A percentile compares a stretch with the other conserved stretches of the same genome.
phyloP scores from a whole-genome alignment of 2,329 filamentous ascomycete species.

The Trematosphaeria pertusa region DNA sequence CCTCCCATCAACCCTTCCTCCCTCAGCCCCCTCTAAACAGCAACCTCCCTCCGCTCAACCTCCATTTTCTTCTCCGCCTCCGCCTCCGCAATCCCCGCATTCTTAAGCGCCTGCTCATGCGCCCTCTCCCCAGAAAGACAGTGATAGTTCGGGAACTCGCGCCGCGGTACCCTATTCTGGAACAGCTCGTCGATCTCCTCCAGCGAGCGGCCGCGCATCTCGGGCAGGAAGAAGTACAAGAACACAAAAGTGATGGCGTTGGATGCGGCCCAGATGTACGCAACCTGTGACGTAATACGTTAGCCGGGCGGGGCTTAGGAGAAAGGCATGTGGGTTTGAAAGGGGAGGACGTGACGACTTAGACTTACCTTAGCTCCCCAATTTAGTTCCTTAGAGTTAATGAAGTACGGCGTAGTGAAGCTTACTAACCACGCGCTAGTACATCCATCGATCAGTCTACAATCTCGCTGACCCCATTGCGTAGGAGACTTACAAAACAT shows the following conservation, averaged over 20 bases:
- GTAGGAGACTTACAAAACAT: conserved; percentile 12
- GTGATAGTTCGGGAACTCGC: conserved; percentile 19
- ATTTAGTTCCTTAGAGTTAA: conserved; percentile 41
- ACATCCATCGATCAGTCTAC: not conserved
- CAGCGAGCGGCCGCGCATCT: conserved; percentile 32
- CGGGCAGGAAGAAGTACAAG: conserved; percentile 66
- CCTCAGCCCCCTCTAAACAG: no score
- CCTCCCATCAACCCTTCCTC: no score
- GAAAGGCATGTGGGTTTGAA: no score
- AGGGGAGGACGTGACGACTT: no score
- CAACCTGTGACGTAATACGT: no score
- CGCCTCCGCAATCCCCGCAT: not conserved
- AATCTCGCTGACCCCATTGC: no score
- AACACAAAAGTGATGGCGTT: conserved; percentile 58
- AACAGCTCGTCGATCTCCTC: conserved; percentile 26
- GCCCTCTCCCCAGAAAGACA: conserved; percentile 8
- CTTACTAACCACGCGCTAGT: conserved; percentile 34
- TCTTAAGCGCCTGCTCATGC: conserved; percentile 1
- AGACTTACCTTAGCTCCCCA: conserved; percentile 24
- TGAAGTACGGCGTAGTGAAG: conserved; percentile 44
- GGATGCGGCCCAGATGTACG: conserved; percentile 20
- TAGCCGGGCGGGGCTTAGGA: no score
- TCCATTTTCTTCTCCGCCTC: not conserved
- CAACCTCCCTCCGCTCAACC: not conserved
- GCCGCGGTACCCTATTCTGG: conserved; percentile 14